Evolutionary conservation across 306 rosid species (phyloP), one percentile per base, ranked within the genome.

Genomic region (Begonia peltatifolia): DNA sequence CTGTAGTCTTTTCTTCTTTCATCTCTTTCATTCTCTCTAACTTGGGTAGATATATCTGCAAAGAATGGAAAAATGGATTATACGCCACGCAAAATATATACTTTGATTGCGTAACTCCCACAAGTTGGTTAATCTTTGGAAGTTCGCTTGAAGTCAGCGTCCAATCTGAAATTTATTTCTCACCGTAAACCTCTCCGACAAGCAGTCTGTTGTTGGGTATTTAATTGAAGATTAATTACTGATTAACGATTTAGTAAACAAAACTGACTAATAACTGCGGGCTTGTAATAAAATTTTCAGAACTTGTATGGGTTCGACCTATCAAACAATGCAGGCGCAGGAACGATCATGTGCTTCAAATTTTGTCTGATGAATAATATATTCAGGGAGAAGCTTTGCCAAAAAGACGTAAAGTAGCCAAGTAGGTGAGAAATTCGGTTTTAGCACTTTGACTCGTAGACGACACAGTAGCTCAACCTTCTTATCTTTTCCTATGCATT

Each of bases 71-170:
- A 61, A 30, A 30, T 30, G 68, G 61, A 65, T 54, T 58, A 75
- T 61, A 81, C 68, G 84, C 59, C 60, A 77, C 60, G 74, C 57
- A 74, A 63, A 60, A 20, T 50, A 69, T 51, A 53, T 42, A 56
- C 20, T 64, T 73, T 58, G 95, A 76, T 85, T 30, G 76, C 90
- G 82, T 72, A 80, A 80, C 87, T 59, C 61, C 90, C 74, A 70
- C 95, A 60, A 89, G 74, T 61, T 13, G 7, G 25, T 14, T 52
- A 46, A 17, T 3, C 6, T 44, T 55, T 67, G 53, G 53, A 54
- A 25, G 22, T 36, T 56, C 56, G 10, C 13, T 2, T 15, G 20
- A 17, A 16, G 62, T 47, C 64, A 46, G 55, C 55, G 59, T 57
- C 38, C 38, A 0, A 20, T 20, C 23, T 20, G 3, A 20, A 20